These are phyloP conservation scores for Asclepias syriaca DNA, from an alignment of 257 asterid genomes.

Conservation along the genomic window DNA sequence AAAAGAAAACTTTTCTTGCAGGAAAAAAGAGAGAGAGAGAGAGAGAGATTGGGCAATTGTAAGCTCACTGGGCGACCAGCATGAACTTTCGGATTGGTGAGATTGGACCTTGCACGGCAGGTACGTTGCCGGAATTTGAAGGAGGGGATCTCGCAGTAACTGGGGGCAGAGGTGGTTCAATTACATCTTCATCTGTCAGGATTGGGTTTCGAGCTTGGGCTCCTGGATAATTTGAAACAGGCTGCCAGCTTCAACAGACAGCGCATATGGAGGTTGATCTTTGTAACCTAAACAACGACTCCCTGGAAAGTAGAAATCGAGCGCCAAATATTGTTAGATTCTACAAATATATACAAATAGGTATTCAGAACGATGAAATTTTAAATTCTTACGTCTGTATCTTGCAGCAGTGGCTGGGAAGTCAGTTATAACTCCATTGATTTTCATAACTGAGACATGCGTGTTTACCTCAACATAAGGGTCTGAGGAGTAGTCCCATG, in stretches of 20 bases:
- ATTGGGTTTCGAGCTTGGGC: constrained; percentile 64
- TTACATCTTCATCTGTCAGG: constrained; percentile 46
- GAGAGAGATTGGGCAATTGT: no score
- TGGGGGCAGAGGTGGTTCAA: constrained; percentile 71
- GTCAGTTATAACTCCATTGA: constrained; percentile 56
- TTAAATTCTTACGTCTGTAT: constrained; percentile 60
- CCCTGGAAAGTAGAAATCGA: constrained; percentile 32
- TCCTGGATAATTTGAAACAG: constrained; percentile 57
- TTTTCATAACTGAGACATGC: constrained; percentile 12
- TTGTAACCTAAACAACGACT: constrained; percentile 62
- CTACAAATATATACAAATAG: neutral
- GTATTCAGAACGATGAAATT: neutral
- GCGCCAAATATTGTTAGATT: constrained; percentile 7
- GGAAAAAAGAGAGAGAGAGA: no score
- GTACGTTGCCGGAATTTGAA: constrained; percentile 16
- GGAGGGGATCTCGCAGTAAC: constrained; percentile 32
- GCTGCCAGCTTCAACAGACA: constrained; percentile 43
- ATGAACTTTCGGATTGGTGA: constrained; percentile 46
- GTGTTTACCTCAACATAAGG: constrained; percentile 62
- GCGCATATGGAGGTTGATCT: constrained; percentile 44
- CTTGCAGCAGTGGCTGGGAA: constrained; percentile 68
- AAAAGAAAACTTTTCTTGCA: no score
- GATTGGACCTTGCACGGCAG: constrained; percentile 36
- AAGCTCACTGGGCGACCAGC: neutral
- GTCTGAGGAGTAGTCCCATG: constrained; percentile 87